phyloP scores from a whole-genome alignment of 148 eudicot genomes.

The Oxyria digyna region DNA sequence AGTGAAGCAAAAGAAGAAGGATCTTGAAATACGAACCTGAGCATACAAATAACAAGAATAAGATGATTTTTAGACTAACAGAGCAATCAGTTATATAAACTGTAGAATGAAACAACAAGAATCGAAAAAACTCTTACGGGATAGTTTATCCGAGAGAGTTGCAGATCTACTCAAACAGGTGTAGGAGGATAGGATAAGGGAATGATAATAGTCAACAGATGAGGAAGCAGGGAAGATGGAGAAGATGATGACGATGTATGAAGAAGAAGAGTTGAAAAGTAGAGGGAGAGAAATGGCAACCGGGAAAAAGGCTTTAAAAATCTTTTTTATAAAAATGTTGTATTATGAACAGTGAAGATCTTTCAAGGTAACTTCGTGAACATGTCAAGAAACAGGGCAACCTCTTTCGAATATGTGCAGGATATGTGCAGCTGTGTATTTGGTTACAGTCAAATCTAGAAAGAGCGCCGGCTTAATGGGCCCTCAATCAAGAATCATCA shows the following conservation, averaged over 20 bases:
- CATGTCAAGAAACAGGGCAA: conserved; percentile 3
- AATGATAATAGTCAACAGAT: not conserved
- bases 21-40: conserved; percentile 2
- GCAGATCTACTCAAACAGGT: not conserved
- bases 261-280: not conserved
- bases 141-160: not conserved
- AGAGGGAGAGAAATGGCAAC: not conserved
- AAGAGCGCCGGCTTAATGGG: not conserved
- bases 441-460: too few species aligned
- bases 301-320: not conserved
- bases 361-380: conserved; percentile 10
- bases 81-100: not conserved
- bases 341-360: not conserved
- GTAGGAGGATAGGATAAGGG: not conserved
- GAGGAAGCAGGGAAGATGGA: not conserved
- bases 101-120: not conserved
- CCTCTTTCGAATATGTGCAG: not conserved
- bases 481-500: not conserved
- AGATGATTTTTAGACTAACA: not conserved
- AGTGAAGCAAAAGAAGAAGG: not conserved
- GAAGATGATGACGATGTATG: not conserved
- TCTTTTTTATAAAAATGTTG: not conserved
- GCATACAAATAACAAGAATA: not conserved
- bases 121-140: not conserved
- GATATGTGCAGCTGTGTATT: too few species aligned